phyloP scores from a whole-genome alignment of 2,329 filamentous ascomycete species.

The Talaromyces funiculosus region DNA sequence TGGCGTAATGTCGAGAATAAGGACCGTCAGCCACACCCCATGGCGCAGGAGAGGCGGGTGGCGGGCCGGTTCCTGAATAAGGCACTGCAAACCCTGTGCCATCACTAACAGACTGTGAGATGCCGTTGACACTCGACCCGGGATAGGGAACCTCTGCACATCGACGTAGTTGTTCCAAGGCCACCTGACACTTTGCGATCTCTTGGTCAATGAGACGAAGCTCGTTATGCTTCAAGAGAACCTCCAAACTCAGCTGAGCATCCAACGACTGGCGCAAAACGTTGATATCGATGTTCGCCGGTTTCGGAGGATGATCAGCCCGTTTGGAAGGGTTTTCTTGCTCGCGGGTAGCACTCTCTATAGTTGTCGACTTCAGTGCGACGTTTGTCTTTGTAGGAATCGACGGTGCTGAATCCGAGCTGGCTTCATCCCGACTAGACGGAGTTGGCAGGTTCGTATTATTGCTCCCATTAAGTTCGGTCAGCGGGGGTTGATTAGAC shows the following conservation, averaged over 20 bases:
- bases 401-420: not conserved
- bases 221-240: slow-evolving; percentile 90
- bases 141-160: slow-evolving; percentile 91
- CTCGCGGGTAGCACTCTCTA: slow-evolving; percentile 5
- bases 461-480: slow-evolving; percentile 12
- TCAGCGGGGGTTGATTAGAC: slow-evolving; percentile 16
- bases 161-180: slow-evolving; percentile 85
- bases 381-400: not conserved
- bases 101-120: slow-evolving; percentile 63
- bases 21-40: slow-evolving; percentile 90
- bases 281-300: slow-evolving; percentile 32
- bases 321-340: slow-evolving; percentile 9
- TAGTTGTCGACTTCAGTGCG: not conserved
- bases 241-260: slow-evolving; percentile 83
- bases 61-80: slow-evolving; percentile 55
- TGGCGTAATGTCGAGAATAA: slow-evolving; percentile 88
- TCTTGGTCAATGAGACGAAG: slow-evolving; percentile 92
- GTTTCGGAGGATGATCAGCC: slow-evolving; percentile 19
- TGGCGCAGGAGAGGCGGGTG: slow-evolving; percentile 73
- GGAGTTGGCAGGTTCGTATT: not conserved
- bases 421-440: not conserved
- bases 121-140: slow-evolving; percentile 53
- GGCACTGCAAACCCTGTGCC: slow-evolving; percentile 69
- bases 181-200: slow-evolving; percentile 88
- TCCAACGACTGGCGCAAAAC: slow-evolving; percentile 67